Base-by-base conservation (phyloP, 352 stramenopile genomes). In the Phytophthora aleatoria region DNA sequence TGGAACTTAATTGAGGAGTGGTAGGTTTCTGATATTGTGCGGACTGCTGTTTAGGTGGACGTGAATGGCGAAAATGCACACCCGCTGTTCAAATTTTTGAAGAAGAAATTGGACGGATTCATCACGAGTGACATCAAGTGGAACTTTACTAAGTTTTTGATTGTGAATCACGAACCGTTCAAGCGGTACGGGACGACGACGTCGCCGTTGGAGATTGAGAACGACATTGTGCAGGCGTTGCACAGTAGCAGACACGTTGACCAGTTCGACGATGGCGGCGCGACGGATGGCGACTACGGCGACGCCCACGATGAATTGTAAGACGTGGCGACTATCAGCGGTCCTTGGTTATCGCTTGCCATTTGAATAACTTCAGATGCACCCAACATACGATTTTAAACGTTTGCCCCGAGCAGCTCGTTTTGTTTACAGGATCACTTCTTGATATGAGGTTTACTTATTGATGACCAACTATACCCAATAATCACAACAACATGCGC, bases 31-130 rank as follows among this genome's bases (percentile, higher is more conserved):
- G 28, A 57, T 35, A 16, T 39, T 12, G 10, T 47, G 7, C 57
- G 50, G 9, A 8, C 51, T 49, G 35, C n/a, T 59, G 5, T 53
- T 10, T 64, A 98, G 85, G 79, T 98, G 27, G 81, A 98, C 59
- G 96, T 98, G n/a, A 98, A 99, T 73, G 96, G 95, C 26, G 64
- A 79, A 3, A 72, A 93, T 30, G 83, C 91, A 0, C 80, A 92
- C 56, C 81, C 83, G 15, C 71, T 99, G 13, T 99, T 98, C 76
- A 82, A 89, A 61, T 98, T 91, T 70, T 75, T 98, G 8, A 98
- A 97, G 69, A 62, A 57, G 35, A 67, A 77, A 59, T 67, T 92
- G 24, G 51, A 76, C 8, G 83, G 83, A 28, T 90, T 90, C 38
- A 35, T 93, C 16, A 90, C 76, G 7, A 78, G 87, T 64, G 75